Evolutionary conservation across 2,329 filamentous ascomycete species (phyloP).

Genomic region (Cladosporium sp.): DNA sequence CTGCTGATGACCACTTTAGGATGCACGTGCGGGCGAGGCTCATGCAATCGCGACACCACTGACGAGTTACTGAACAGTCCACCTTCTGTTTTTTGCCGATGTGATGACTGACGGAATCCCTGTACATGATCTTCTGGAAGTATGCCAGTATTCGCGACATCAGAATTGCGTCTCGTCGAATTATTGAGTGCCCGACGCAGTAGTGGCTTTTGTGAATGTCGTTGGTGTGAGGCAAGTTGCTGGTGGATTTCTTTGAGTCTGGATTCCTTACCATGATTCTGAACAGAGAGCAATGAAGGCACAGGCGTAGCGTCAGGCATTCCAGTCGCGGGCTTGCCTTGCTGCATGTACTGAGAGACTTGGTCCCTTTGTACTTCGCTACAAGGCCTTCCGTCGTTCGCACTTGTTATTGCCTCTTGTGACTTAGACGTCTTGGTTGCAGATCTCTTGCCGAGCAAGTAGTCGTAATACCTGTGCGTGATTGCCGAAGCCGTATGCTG

Average conservation of each 20-base stretch:
- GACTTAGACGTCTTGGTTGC: neutral
- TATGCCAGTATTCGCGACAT: neutral
- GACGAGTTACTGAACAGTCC: neutral
- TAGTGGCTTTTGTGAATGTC: constrained; percentile 5
- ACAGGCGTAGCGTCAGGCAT: constrained; percentile 15
- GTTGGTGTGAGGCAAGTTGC: neutral
- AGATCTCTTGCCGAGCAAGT: neutral
- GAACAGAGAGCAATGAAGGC: constrained; percentile 13
- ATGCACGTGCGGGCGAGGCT: neutral
- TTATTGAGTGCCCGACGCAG: constrained; percentile 23
- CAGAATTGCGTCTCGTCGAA: constrained; percentile 16
- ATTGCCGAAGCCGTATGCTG: neutral
- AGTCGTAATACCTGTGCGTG: constrained; percentile 14
- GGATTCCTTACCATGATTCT: constrained; percentile 16
- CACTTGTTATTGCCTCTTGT: neutral
- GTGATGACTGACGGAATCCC: neutral
- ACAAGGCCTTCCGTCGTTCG: neutral
- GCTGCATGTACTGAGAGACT: constrained; percentile 11
- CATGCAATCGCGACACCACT: neutral
- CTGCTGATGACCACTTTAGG: neutral
- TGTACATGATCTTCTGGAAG: neutral
- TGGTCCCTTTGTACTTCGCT: constrained; percentile 1
- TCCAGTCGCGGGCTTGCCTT: constrained; percentile 12
- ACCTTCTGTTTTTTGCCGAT: neutral
- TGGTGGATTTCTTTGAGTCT: neutral